Percentiles rank a stretch among this genome's conserved stretches.
Evolutionary conservation across 2,329 filamentous ascomycete genomes (phyloP).

Genomic region (Elsinoe ampelina): DNA sequence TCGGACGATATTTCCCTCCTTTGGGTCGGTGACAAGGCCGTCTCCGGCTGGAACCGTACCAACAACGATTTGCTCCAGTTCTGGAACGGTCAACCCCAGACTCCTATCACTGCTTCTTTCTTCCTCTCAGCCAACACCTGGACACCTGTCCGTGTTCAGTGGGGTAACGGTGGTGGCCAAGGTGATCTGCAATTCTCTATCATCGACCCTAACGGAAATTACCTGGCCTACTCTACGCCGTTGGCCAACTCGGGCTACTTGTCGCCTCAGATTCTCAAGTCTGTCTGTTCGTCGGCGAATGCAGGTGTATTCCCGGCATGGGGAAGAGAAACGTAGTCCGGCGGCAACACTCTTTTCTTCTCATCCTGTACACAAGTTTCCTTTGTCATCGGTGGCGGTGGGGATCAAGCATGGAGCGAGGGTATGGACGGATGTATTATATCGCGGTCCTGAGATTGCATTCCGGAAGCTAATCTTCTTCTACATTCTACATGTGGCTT

Average conservation of each 20-base stretch:
- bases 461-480: conserved; percentile 1
- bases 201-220: conserved; percentile 11
- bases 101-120: conserved; percentile 13
- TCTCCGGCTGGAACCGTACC: conserved; percentile 15
- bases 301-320: conserved; percentile 16
- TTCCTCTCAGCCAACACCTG: conserved; percentile 14
- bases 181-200: conserved; percentile 16
- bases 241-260: conserved; percentile 8
- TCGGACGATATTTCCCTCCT: conserved; percentile 15
- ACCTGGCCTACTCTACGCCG: conserved; percentile 4
- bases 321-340: conserved; percentile 12
- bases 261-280: conserved; percentile 14
- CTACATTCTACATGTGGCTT: background rate
- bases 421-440: conserved; percentile 7
- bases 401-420: background rate
- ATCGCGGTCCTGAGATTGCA: conserved; percentile 2
- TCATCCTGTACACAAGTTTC: background rate
- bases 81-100: conserved; percentile 13
- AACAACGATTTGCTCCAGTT: conserved; percentile 16
- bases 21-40: conserved; percentile 16
- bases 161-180: conserved; percentile 15
- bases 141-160: conserved; percentile 13
- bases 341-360: background rate
- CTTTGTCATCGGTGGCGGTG: conserved; percentile 1
- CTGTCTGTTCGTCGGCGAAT: conserved; percentile 12